Base-by-base conservation (phyloP, 108 stramenopile genomes). In the Cyclotella choctawhatcheeana region DNA sequence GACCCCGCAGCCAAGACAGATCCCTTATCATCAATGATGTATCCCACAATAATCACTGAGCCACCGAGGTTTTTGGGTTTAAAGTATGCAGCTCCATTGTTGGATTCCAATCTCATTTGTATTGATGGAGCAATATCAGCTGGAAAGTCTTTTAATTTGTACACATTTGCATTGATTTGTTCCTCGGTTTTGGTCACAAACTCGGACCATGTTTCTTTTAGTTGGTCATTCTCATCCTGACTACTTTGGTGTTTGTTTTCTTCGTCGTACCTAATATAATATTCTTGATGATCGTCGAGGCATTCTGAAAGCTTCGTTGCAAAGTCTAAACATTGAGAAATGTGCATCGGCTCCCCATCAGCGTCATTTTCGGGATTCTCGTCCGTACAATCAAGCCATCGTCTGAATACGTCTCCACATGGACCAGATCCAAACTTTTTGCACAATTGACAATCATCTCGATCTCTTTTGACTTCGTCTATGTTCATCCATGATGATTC, bases 401-500 rank as follows among this genome's bases (percentile, higher is more conserved):
- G 29, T 35, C 48, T 81, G 45, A 85, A 85, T 26, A 63, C 31
- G 16, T 55, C 67, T 18, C 85, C 85, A 50, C 85, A 85, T 13
- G 85, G 85, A 27, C 85, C 85, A 24, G 55, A 45, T 2, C 81
- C 52, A 64, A 83, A 85, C 62, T 85, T 85, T 44, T 74, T 79
- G 47, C 85, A 85, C 58, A 85, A 54, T 18, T 82, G 85, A 50
- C 85, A 85, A 53, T 85, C 69, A 30, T 85, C 85, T 66, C 74
- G 69, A 32, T 80, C 47, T 12, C 27, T 25, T 27, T 55, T 69
- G 7, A 53, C 25, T 7, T 70, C 58, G 20, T 45, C 65, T 12
- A 62, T 24, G 3, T 65, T 58, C 29, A 31, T 45, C 43, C 54
- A 61, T 48, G 24, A 18, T 43, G 74, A 65, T 22, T 64, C 37